Evolutionary conservation across 331 rosid genomes (phyloP), one percentile per base, ranked within the genome.

Genomic region (Acacia pycnantha): DNA sequence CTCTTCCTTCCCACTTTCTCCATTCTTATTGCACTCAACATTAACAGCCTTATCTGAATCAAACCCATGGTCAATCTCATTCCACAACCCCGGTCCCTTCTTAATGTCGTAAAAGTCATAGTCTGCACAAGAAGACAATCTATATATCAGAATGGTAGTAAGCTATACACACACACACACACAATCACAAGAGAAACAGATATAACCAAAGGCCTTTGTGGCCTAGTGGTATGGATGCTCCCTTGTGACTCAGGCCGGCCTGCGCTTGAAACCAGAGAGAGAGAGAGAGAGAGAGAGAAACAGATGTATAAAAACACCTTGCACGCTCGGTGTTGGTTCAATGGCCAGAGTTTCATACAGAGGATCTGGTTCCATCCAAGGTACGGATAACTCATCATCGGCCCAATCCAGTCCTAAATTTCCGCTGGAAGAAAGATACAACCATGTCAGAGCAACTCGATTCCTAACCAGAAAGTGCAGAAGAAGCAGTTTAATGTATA

Each of bases 371-470:
- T 78, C 88, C 78, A 53, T 74, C 73, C 71, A 59, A 47, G 94
- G 90, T 50, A 84, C n/a, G n/a, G n/a, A n/a, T n/a, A n/a, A n/a
- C n/a, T n/a, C n/a, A n/a, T n/a, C n/a, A n/a, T n/a, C n/a, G n/a
- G n/a, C 83, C 88, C 89, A 89, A 70, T 85, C 90, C 54, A 76
- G 13, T 33, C 83, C 77, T 37, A 54, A 54, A 77, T 77, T 74
- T 44, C 47, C 79, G 77, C 85, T 80, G 81, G 14, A 12, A 3
- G 58, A 24, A 11, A 73, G 9, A 53, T 64, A 58, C 35, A 18
- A 53, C 8, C n/a, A 19, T 48, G 19, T 75, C 50, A 74, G 59
- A 74, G 76, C 35, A 37, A 76, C 33, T 16, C 14, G 14, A 56
- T 37, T 74, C 54, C 11, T 5, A 44, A 67, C 61, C 37, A 27